These are phyloP conservation scores for Phytophthora tentaculata DNA, from an alignment of 352 stramenopile species.

Conservation along the genomic window DNA sequence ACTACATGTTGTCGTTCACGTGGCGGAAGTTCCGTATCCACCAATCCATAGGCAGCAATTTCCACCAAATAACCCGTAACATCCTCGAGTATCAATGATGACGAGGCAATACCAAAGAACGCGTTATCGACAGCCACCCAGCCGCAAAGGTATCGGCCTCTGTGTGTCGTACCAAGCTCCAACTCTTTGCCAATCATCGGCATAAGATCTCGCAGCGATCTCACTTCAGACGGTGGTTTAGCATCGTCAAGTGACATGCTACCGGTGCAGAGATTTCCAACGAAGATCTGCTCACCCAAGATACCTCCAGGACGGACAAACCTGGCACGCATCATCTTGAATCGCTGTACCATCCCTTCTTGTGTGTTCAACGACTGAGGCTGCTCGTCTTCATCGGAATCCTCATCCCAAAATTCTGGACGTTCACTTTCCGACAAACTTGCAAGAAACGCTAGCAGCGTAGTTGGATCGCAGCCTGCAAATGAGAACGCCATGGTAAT, in stretches of 20 bases:
- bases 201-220: conserved; percentile 21
- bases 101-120: conserved; percentile 32
- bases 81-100: conserved; percentile 33
- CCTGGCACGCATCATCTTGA: conserved; percentile 22
- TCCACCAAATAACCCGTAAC: conserved; percentile 39
- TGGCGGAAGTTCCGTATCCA: conserved; percentile 13
- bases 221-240: conserved; percentile 19
- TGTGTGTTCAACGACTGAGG: conserved; percentile 4
- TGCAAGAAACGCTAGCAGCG: conserved; percentile 11
- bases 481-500: conserved; percentile 14
- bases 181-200: conserved; percentile 35
- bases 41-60: conserved; percentile 35
- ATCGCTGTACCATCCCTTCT: conserved; percentile 27
- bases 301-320: conserved; percentile 27
- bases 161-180: conserved; percentile 32
- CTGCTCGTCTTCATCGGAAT: conserved; percentile 7
- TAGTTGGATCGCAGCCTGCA: conserved; percentile 12
- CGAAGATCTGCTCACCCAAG: conserved; percentile 19
- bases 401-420: conserved; percentile 1
- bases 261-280: background rate
- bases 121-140: conserved; percentile 39
- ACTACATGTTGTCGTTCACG: conserved; percentile 18
- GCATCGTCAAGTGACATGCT: conserved; percentile 10
- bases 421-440: conserved; percentile 9
- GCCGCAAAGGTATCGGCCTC: conserved; percentile 37